Evolutionary conservation across 306 rosid species (phyloP), one percentile per base, ranked within the genome.

Genomic region (Inga oerstediana): DNA sequence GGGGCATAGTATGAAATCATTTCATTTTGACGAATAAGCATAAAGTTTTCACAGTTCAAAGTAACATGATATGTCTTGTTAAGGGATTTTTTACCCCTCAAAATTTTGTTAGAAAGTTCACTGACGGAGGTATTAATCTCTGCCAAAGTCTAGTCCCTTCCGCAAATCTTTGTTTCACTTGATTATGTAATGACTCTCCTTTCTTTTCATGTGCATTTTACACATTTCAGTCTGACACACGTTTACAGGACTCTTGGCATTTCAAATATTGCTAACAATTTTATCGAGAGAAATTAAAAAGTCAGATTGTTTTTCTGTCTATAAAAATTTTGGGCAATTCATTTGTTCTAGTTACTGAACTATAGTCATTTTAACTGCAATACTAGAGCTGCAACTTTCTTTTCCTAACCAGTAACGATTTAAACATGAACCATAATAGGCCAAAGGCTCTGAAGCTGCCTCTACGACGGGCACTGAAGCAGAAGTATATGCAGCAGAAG

Each of bases 381-480:
- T 34, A 16, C 58, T 73, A 4, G 77, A 27, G 59, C 64, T 75
- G 41, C 45, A 14, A 41, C 32, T 9, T n/a, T 59, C 43, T 82
- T 75, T 64, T 19, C 16, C 72, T 61, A 58, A 69, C n/a, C 67
- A 20, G 51, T 76, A 67, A 80, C 37, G 74, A 59, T 79, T 46
- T 56, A 61, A 48, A 77, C 45, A 79, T 83, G 74, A 85, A 73
- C 75, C 79, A 82, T 76, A 65, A 72, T 87, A 95, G 99, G 93
- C 87, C 77, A 93, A 89, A 84, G 99, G 98, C 80, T 89, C 97
- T 78, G 97, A 94, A 84, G 98, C 99, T 86, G 98, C 99, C 48
- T 87, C 94, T 44, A 88, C 98, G n/a, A 90, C 67, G 88, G 98
- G 99, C 41, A 86, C 98, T 51, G 99, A 93, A 88, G 99, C 99